Percentiles rank a stretch among this genome's conserved stretches.
These are phyloP conservation scores for Saururus chinensis DNA, from an alignment of 164 flowering plant genomes.

Conservation along the genomic window DNA sequence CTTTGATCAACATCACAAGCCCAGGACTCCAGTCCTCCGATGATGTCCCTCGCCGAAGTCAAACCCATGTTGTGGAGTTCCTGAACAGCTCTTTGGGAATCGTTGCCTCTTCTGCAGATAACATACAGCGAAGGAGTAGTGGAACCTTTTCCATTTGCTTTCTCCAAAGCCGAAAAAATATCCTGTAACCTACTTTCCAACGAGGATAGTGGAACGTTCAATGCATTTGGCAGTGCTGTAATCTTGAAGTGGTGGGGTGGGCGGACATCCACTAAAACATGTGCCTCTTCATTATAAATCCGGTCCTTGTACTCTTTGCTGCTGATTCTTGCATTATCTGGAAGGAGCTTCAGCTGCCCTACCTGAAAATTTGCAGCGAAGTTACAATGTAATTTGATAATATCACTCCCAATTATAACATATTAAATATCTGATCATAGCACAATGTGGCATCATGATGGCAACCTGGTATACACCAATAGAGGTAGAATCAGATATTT, in stretches of 20 bases:
- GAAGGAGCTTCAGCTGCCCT: slow-evolving; percentile 56
- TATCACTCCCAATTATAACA: no score
- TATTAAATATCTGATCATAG: no score
- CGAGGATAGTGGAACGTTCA: slow-evolving; percentile 63
- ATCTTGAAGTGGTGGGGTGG: slow-evolving; percentile 85
- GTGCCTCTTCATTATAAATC: slow-evolving; percentile 47
- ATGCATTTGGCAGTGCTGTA: slow-evolving; percentile 63
- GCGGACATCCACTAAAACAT: slow-evolving; percentile 76
- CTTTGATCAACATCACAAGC: slow-evolving; percentile 67
- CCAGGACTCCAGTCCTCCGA: slow-evolving; percentile 91
- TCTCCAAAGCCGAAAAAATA: slow-evolving; percentile 39
- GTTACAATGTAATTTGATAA: no score
- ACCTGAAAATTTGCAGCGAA: slow-evolving; percentile 29
- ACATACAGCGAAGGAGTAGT: slow-evolving; percentile 38
- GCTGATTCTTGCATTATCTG: slow-evolving; percentile 57
- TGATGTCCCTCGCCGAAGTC: slow-evolving; percentile 56
- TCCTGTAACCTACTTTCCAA: slow-evolving; percentile 48
- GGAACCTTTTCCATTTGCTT: slow-evolving; percentile 14
- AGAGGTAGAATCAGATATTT: no score
- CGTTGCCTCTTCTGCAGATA: slow-evolving; percentile 89
- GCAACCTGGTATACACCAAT: no score
- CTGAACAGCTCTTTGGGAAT: slow-evolving; percentile 88
- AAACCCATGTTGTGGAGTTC: slow-evolving; percentile 61
- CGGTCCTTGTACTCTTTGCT: slow-evolving; percentile 56
- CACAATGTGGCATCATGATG: no score